phyloP scores from a whole-genome alignment of 2,329 filamentous ascomycete genomes.

The Didymella glomerata region DNA sequence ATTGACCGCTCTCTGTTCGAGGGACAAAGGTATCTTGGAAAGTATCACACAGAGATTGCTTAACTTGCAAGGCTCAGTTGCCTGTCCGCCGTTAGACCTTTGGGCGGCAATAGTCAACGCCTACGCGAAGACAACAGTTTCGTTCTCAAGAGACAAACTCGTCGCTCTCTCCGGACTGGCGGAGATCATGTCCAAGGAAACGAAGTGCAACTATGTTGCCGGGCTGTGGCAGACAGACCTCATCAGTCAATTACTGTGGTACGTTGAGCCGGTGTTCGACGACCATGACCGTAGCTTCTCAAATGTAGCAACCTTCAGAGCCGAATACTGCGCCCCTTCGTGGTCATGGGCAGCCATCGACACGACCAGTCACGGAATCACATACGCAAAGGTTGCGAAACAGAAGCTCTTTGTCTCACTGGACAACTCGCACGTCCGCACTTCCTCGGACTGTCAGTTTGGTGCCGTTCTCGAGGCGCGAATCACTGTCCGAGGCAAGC shows the following conservation, averaged over 20 bases:
- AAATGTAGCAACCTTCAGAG: fast-evolving
- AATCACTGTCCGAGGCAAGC: background rate
- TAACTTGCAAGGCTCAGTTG: too few relatives aligned
- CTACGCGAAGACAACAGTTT: conserved; percentile 4
- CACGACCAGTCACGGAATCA: conserved; percentile 22
- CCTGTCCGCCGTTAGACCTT: background rate
- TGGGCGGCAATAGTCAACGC: background rate
- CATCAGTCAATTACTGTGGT: background rate
- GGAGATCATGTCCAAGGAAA: background rate
- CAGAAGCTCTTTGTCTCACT: background rate
- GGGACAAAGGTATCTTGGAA: background rate
- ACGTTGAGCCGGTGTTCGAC: background rate
- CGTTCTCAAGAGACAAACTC: background rate
- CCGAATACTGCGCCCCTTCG: background rate
- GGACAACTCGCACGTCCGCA: background rate
- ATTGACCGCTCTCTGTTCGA: background rate
- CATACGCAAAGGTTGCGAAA: conserved; percentile 3
- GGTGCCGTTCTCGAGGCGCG: background rate
- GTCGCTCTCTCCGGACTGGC: conserved; percentile 8
- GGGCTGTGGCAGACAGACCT: background rate
- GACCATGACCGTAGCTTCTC: background rate
- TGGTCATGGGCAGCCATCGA: background rate
- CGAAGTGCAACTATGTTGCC: background rate
- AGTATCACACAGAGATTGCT: background rate
- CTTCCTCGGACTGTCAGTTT: background rate